Conservation (phyloP, 208 protist species). For the Trypanosoma brucei region DNA sequence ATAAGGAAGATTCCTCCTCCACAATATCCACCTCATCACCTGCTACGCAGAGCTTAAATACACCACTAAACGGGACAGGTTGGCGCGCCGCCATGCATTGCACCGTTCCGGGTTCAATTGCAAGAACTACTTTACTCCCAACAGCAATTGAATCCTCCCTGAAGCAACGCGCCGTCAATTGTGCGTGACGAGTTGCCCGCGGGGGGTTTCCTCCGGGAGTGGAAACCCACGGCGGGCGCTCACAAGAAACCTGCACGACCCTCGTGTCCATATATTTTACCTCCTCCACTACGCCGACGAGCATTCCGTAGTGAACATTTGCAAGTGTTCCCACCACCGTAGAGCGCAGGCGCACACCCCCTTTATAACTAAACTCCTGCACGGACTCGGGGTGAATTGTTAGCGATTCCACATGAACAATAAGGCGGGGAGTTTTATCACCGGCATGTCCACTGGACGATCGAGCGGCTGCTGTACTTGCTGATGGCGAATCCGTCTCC, state of each 20-base stretch:
- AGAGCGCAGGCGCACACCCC: slow-evolving; percentile 43
- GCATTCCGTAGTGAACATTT: slow-evolving; percentile 40
- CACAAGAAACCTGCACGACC: slow-evolving; percentile 26
- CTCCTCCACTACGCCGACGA: slow-evolving; percentile 38
- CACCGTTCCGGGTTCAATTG: slow-evolving; percentile 60
- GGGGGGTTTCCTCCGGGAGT: too few species aligned
- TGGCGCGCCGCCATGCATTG: slow-evolving; percentile 42
- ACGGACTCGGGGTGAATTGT: slow-evolving; percentile 40
- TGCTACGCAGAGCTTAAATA: slow-evolving; percentile 22
- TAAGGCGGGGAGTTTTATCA: neutral
- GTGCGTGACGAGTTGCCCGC: too few species aligned
- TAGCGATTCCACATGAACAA: slow-evolving; percentile 41
- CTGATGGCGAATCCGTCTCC: slow-evolving; percentile 10
- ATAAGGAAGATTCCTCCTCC: neutral
- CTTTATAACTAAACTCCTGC: slow-evolving; percentile 32
- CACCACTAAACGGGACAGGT: slow-evolving; percentile 23
- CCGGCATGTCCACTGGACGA: slow-evolving; percentile 1
- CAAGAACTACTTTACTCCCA: slow-evolving; percentile 52
- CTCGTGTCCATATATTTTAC: slow-evolving; percentile 39
- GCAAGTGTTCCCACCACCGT: slow-evolving; percentile 29
- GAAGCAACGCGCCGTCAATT: slow-evolving; percentile 54
- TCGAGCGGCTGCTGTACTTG: slow-evolving; percentile 1
- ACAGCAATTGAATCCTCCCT: slow-evolving; percentile 43
- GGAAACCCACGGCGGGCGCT: neutral
- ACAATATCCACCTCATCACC: slow-evolving; percentile 10